These are phyloP conservation scores for Firmiana major DNA, from an alignment of 345 rosid genomes.

Conservation along the genomic window DNA sequence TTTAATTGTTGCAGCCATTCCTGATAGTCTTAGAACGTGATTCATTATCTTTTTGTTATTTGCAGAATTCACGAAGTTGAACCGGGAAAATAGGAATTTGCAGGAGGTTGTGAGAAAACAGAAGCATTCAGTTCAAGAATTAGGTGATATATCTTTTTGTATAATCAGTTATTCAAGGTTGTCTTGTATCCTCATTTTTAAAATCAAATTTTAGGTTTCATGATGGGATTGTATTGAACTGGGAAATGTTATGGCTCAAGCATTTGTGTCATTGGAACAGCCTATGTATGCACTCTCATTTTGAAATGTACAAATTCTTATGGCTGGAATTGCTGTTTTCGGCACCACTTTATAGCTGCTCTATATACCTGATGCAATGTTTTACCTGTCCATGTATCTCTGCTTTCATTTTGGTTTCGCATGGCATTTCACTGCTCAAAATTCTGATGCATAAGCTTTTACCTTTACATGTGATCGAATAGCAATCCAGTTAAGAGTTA, in stretches of 20 bases:
- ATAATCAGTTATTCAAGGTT: not conserved
- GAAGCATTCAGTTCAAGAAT: not conserved
- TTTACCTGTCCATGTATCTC: not conserved
- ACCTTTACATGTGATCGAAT: not conserved
- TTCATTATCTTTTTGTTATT: not conserved
- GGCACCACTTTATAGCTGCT: no score
- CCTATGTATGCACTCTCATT: not conserved
- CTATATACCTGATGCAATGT: no score
- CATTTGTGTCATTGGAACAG: not conserved
- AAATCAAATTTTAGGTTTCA: not conserved
- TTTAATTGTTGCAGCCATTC: not conserved
- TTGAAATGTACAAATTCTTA: constrained; percentile 6
- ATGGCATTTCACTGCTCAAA: not conserved
- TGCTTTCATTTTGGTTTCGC: not conserved
- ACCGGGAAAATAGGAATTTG: not conserved
- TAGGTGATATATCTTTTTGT: not conserved
- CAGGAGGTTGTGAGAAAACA: not conserved
- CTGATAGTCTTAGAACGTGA: not conserved
- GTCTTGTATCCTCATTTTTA: not conserved
- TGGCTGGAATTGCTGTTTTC: no score
- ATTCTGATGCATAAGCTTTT: not conserved
- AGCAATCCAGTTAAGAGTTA: not conserved
- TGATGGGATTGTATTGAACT: not conserved
- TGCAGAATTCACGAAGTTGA: constrained; percentile 2
- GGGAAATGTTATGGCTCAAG: not conserved